Conservation (phyloP, 2,329 filamentous ascomycete species). For the Colletotrichum horii region DNA sequence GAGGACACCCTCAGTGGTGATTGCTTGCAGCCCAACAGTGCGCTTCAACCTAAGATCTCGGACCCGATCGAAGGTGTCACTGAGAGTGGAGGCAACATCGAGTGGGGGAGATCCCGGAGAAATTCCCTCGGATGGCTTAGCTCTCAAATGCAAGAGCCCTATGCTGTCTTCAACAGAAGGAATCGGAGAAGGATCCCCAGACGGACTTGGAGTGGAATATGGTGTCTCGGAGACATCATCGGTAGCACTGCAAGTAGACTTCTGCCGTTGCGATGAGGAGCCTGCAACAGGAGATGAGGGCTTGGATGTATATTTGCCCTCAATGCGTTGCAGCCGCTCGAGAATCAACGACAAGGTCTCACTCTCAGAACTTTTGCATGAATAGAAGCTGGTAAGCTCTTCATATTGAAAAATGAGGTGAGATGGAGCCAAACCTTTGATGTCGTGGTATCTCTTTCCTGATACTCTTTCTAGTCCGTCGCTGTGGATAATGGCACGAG, state of each 20-base stretch:
- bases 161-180: background rate
- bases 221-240: background rate
- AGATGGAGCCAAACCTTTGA: slow-evolving; percentile 19
- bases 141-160: background rate
- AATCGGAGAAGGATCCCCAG: background rate
- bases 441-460: slow-evolving; percentile 16
- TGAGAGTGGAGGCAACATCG: slow-evolving; percentile 30
- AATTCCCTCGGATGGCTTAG: background rate
- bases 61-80: slow-evolving; percentile 32
- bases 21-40: slow-evolving; percentile 18
- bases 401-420: background rate
- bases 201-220: background rate
- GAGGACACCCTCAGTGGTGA: slow-evolving; percentile 30
- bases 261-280: background rate
- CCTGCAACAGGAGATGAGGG: slow-evolving; percentile 5
- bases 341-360: slow-evolving; percentile 30
- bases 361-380: background rate
- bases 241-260: background rate
- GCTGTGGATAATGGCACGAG: slow-evolving; percentile 31
- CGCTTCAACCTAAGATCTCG: slow-evolving; percentile 27
- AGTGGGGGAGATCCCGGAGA: slow-evolving; percentile 5
- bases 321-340: slow-evolving; percentile 32
- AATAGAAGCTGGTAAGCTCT: background rate
- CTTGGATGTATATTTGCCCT: slow-evolving; percentile 13
- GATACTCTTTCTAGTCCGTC: slow-evolving; percentile 26